Evolutionary conservation across 192 early-diverging fungal genomes (phyloP), one percentile per base, ranked within the genome.

Genomic region (Coemansia sp.): DNA sequence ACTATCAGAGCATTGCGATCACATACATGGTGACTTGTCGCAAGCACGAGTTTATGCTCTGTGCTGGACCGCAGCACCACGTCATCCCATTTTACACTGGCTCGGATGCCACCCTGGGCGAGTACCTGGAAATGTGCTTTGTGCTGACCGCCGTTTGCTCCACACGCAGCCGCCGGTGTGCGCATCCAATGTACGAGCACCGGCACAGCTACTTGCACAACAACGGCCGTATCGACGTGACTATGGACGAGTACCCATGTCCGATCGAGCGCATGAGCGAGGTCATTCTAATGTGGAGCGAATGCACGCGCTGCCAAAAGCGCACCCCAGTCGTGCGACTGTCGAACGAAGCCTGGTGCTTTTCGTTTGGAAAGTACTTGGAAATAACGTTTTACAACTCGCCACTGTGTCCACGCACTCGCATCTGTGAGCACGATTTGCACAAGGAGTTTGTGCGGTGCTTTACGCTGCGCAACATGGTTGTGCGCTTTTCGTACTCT

Each of bases 311-410:
- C 7, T 98, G 95, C 76, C 32, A 82, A 1, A 82, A 82, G 23
- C 69, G 76, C 11, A 94, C 94, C 0, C 92, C 89, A 0, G 82
- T 86, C 0, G 82, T 90, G 0, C 85, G 85, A 15, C 90, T 99
- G 84, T 91, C 93, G 0, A 89, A 90, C 24, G 90, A 92, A 45
- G 87, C 92, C 17, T 94, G 91, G 90, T 91, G 93, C 48, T 96
- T 93, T 66, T 99, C 97, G 9, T 96, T 98, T 83, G 97, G 94
- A 56, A 99, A 99, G 79, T 99, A 91, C 68, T 74, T 99, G 21
- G 97, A 99, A 70, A 74, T 94, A 6, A 86, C 91, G 1, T 93
- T 97, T 54, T 96, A 99, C 75, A 89, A 91, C 74, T 79, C 73
- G 17, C 74, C 72, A 9, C 71, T 94, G 5, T 67, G 64, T 7